These are phyloP conservation scores for Ganoderma resinaceum DNA, from an alignment of 1,284 basidiomycete genomes.

Conservation along the genomic window DNA sequence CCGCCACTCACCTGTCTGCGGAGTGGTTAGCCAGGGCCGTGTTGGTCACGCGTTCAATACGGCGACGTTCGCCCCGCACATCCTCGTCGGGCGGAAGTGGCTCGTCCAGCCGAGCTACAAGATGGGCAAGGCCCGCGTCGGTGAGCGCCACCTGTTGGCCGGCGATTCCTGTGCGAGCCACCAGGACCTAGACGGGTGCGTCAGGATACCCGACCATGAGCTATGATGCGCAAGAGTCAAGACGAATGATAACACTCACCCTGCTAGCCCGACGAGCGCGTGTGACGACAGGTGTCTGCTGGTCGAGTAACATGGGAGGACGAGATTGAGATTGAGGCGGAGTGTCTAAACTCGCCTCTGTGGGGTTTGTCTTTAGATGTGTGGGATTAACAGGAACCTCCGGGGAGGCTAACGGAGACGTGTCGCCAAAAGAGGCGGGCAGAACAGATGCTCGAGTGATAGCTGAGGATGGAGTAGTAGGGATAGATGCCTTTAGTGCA, in stretches of 20 bases:
- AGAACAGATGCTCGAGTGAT: neutral
- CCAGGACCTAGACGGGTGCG: slow-evolving; percentile 4
- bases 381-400: neutral
- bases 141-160: slow-evolving; percentile 19
- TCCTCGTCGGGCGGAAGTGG: neutral
- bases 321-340: neutral
- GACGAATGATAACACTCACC: neutral
- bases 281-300: neutral
- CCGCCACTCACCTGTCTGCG: slow-evolving; percentile 9
- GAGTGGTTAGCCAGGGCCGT: neutral
- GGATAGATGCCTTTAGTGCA: neutral
- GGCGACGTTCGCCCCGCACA: slow-evolving; percentile 4
- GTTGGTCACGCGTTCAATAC: neutral
- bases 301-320: neutral
- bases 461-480: neutral
- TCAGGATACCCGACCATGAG: neutral
- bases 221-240: neutral
- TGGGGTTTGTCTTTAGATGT: neutral
- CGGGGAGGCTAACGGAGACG: neutral
- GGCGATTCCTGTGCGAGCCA: slow-evolving; percentile 10
- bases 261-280: slow-evolving; percentile 1
- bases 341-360: neutral
- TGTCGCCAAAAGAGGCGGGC: neutral
- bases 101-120: slow-evolving; percentile 8
- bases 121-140: slow-evolving; percentile 15